Percentiles rank a stretch among this genome's conserved stretches.
Conservation (phyloP, 129 eudicot genomes). For the Lactuca saligna region DNA sequence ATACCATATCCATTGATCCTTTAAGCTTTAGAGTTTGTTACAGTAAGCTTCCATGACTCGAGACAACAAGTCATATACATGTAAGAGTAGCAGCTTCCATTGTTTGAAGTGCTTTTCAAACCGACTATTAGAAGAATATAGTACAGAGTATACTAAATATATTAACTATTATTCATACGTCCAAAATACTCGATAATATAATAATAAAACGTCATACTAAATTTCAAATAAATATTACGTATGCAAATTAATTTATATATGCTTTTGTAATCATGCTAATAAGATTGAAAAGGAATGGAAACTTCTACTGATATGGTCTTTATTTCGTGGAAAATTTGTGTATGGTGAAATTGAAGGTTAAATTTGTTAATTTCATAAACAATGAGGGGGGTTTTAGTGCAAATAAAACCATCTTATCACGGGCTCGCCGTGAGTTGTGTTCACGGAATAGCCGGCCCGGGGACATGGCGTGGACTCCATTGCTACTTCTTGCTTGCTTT, state of each 20-base stretch:
- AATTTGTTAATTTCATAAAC: not conserved
- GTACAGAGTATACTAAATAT: too few relatives aligned
- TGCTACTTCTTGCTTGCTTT: slow-evolving; percentile 5
- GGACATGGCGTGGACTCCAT: slow-evolving; percentile 30
- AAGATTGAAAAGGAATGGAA: not conserved
- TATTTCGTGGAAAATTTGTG: not conserved
- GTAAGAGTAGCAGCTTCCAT: not conserved
- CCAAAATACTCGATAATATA: too few relatives aligned
- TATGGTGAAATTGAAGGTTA: not conserved
- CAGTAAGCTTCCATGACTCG: too few relatives aligned
- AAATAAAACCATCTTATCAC: slow-evolving; percentile 15
- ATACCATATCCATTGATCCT: not conserved
- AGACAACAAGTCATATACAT: not conserved
- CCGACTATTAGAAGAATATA: not conserved
- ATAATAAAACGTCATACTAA: too few relatives aligned
- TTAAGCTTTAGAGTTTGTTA: too few relatives aligned
- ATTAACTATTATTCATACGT: too few relatives aligned
- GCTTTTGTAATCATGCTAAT: not conserved
- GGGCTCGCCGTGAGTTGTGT: slow-evolving; percentile 30
- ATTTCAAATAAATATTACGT: too few relatives aligned
- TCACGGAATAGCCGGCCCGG: slow-evolving; percentile 32
- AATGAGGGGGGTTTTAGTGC: slow-evolving; percentile 18
- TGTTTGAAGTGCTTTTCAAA: not conserved
- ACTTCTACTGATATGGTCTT: not conserved
- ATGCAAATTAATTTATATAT: not conserved